These are phyloP conservation scores for Arthrinium phaeospermum DNA, from an alignment of 2,329 filamentous ascomycete genomes.

Conservation along the genomic window DNA sequence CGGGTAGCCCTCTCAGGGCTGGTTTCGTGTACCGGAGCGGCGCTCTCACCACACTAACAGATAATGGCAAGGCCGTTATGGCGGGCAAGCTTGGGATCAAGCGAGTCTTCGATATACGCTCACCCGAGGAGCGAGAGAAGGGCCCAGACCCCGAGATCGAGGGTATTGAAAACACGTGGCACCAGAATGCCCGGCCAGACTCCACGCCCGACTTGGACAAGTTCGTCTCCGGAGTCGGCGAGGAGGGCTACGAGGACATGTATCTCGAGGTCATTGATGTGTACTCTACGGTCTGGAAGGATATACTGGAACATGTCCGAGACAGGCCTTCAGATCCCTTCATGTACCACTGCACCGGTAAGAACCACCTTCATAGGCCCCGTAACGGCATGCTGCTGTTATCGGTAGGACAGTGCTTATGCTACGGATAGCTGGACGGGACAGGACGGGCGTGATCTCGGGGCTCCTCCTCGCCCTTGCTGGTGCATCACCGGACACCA, in stretches of 20 bases:
- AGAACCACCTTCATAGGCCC: background rate
- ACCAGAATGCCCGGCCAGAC: conserved; percentile 41
- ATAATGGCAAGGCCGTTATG: conserved; percentile 45
- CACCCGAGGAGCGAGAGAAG: conserved; percentile 46
- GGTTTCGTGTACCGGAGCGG: conserved; percentile 55
- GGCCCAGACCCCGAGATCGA: conserved; percentile 51
- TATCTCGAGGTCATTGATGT: conserved; percentile 52
- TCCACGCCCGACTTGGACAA: conserved; percentile 43
- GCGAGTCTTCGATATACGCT: conserved; percentile 59
- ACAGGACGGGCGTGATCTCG: conserved; percentile 58
- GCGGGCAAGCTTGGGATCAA: conserved; percentile 44
- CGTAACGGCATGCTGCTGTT: background rate
- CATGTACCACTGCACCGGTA: conserved; percentile 61
- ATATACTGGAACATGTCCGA: conserved; percentile 54
- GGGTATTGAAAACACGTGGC: conserved; percentile 54
- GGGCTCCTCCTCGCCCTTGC: conserved; percentile 58
- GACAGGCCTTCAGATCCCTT: conserved; percentile 52
- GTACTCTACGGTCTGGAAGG: conserved; percentile 49
- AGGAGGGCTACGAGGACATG: conserved; percentile 50
- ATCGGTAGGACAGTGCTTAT: conserved; percentile 13
- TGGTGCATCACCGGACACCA: conserved; percentile 48
- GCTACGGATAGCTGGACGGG: conserved; percentile 52
- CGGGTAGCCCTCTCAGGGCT: conserved; percentile 46
- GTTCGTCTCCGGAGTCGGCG: conserved; percentile 53
- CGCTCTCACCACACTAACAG: conserved; percentile 44